Evolutionary conservation across 1,139 yeast genomes (phyloP), one percentile per base, ranked within the genome.

Genomic region (Spencermartinsiella ligniputridi): DNA sequence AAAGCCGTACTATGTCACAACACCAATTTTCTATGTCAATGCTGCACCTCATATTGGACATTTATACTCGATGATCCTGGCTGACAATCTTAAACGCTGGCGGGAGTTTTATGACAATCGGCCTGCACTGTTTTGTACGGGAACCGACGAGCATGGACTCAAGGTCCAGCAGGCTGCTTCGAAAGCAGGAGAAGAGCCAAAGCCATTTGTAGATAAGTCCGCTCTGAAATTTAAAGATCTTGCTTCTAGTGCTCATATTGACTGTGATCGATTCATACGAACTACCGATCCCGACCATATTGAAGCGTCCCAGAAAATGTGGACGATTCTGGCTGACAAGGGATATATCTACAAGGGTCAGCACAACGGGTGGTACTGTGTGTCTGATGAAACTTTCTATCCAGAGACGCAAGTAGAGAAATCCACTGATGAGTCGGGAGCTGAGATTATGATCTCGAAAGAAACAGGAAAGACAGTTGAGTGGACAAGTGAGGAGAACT

Each of bases 21-120:
- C 97, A 0, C 99, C 99, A 0, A 94, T 92, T 19, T 92, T 90
- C 67, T 92, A 92, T 62, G 97, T 95, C 50, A 92, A 94, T 70
- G 97, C 98, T 3, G 72, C 76, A 40, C 99, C 99, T 1, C 99
- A 92, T 65, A 66, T 92, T 41, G 99, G 99, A 3, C 98, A 94
- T 65, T 71, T 89, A 37, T 90, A 92, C 62, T 79, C 96, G 13
- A 85, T 89, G 87, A 71, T 89, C 0, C 66, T 92, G 32, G 82
- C 92, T 40, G 97, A 92, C 65, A 82, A 83, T 1, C 69, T 83
- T 45, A 76, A 73, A 50, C 71, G 96, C 51, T 90, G 96, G 96
- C 77, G 76, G 39, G 58, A 57, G 19, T 64, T 81, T 37, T 46
- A 25, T 17, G 56, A 68, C 13, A 71, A 76, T 0, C 36, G 44